Conservation (phyloP, 2,329 filamentous ascomycete species). For the Hypoxylon sp. region DNA sequence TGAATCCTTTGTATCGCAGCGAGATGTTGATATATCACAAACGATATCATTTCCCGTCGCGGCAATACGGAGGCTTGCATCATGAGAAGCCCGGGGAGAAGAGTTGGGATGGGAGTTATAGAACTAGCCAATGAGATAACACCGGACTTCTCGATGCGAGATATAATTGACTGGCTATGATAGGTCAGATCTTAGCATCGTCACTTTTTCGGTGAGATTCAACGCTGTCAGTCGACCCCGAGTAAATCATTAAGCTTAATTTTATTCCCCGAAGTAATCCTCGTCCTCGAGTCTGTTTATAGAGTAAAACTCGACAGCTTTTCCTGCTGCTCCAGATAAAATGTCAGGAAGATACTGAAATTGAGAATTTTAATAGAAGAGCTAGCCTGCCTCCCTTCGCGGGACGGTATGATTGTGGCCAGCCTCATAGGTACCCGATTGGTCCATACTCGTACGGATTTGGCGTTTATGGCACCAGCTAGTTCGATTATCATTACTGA, state of each 20-base stretch:
- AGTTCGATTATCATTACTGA: slow-evolving; percentile 17
- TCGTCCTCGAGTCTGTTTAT: background rate
- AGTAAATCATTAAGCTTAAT: slow-evolving; percentile 9
- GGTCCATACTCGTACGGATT: slow-evolving; percentile 14
- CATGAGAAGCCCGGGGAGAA: slow-evolving; percentile 1
- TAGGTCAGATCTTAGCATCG: slow-evolving; percentile 32
- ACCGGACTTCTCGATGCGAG: slow-evolving; percentile 16
- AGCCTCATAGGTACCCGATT: slow-evolving; percentile 11
- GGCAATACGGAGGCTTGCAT: slow-evolving; percentile 9
- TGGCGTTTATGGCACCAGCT: slow-evolving; percentile 14
- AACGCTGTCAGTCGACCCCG: slow-evolving; percentile 10
- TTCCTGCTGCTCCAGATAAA: background rate
- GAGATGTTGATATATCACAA: background rate
- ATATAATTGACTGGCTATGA: slow-evolving; percentile 31
- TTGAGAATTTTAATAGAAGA: background rate
- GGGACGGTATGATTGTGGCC: background rate
- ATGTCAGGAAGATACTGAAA: background rate
- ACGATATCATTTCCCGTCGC: background rate
- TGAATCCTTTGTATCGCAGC: background rate
- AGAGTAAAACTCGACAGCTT: background rate
- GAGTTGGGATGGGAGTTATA: slow-evolving; percentile 29
- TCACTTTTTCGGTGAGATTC: slow-evolving; percentile 18
- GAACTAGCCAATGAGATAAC: slow-evolving; percentile 36
- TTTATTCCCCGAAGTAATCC: background rate
- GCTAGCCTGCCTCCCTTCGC: background rate